Conservation (phyloP, 83 land plant species). For the Isoetes engelmannii region DNA sequence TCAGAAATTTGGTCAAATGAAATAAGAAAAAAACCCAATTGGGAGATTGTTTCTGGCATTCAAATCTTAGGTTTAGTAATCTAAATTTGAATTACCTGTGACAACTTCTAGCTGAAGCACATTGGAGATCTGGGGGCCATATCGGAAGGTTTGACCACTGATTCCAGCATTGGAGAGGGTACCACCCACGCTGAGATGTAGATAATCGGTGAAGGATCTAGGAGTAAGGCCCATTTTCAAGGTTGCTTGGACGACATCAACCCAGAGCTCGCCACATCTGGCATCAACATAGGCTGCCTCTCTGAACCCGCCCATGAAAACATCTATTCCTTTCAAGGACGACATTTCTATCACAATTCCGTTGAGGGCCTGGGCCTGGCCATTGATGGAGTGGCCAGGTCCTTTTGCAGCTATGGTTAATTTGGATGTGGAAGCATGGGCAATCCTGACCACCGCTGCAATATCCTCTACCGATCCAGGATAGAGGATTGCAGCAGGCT, state of each 20-base stretch:
- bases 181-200: conserved; percentile 63
- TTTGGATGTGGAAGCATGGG: conserved; percentile 5
- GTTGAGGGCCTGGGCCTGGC: conserved; percentile 62
- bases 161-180: conserved; percentile 71
- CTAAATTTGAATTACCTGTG: conserved; percentile 34
- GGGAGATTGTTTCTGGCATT: background rate
- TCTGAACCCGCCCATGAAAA: background rate
- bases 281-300: conserved; percentile 34
- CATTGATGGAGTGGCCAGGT: conserved; percentile 75
- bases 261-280: conserved; percentile 64
- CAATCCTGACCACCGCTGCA: background rate
- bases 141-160: conserved; percentile 67
- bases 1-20: background rate
- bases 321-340: conserved; percentile 7
- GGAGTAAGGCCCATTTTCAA: conserved; percentile 40
- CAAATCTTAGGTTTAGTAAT: background rate
- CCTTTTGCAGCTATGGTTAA: conserved; percentile 68
- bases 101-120: conserved; percentile 68
- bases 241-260: conserved; percentile 45
- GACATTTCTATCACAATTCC: conserved; percentile 65
- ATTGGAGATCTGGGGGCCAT: conserved; percentile 65
- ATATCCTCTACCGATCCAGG: background rate
- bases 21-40: background rate
- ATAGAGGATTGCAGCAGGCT: conserved; percentile 45
- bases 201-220: conserved; percentile 72